These are phyloP conservation scores for Blumeriella jaapii DNA, from an alignment of 2,329 filamentous ascomycete genomes.

Conservation along the genomic window DNA sequence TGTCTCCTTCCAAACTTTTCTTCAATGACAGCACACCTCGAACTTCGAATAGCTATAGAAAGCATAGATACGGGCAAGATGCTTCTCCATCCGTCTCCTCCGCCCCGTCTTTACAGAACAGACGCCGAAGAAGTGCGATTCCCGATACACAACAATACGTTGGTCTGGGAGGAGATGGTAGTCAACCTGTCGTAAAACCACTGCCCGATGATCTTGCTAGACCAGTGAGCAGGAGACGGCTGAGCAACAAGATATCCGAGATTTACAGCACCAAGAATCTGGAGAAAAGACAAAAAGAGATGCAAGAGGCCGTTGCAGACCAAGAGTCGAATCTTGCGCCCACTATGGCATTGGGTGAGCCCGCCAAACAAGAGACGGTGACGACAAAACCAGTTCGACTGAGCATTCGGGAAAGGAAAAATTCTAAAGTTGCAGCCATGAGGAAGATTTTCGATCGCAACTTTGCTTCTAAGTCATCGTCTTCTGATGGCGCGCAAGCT, in stretches of 20 bases:
- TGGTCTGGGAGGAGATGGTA: constrained; percentile 2
- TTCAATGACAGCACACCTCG: too few species aligned
- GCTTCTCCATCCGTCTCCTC: too few species aligned
- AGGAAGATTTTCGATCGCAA: constrained; percentile 17
- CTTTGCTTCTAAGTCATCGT: not conserved
- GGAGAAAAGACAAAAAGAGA: constrained; percentile 9
- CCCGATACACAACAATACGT: not conserved
- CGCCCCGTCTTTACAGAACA: not conserved
- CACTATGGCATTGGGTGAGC: too few species aligned
- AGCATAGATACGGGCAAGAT: too few species aligned
- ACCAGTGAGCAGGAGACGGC: constrained; percentile 4
- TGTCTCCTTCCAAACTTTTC: too few species aligned
- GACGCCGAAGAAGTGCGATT: not conserved
- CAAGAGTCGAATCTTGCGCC: not conserved
- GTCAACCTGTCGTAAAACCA: not conserved
- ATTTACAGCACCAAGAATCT: constrained; percentile 17
- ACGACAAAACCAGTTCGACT: too few species aligned
- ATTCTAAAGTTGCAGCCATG: constrained; percentile 18
- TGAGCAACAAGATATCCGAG: constrained; percentile 19
- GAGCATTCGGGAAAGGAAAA: constrained; percentile 1
- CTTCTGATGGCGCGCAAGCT: constrained; percentile 2
- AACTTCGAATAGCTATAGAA: too few species aligned
- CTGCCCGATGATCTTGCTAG: constrained; percentile 2
- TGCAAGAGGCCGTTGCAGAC: not conserved
- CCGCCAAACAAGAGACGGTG: too few species aligned